Evolutionary conservation across 495 filamentous ascomycete genomes (phyloP), one percentile per base, ranked within the genome.

Genomic region (Neurospora hispaniola): DNA sequence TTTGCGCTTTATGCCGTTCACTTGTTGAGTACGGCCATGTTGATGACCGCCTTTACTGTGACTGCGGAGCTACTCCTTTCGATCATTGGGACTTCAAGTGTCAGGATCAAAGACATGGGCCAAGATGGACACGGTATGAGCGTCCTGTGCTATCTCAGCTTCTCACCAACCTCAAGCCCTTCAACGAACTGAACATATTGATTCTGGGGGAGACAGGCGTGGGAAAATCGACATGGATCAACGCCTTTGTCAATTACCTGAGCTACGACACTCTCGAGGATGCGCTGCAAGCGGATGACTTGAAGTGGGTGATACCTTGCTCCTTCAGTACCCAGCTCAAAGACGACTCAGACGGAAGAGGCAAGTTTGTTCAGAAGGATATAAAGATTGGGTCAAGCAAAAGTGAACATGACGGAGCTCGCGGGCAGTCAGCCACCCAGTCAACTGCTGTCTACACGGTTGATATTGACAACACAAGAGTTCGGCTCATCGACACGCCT

Each of bases 161-260:
- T 11, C 69, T 71, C 1, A 23, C 6, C 18, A 71, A 42, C 0
- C 38, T 81, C 4, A 39, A 76, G 16, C 69, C 74, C n/a, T 73
- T 73, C 27, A 75, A 81, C 3, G 72, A 80, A 5, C 35, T 83
- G 31, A 86, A 86, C 73, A 80, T 86, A 35, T 74, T 86, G 20
- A 82, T 86, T 20, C 76, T 85, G 5, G 84, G 84, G 1, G 83
- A 84, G 69, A 83, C 80, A 0, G 84, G 84, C 2, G 83, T 84
- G 3, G 82, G 84, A 0, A 85, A 84, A 73, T 84, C 83, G 5
- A 85, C 84, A 0, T 86, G 79, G 72, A 85, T 85, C 75, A 86
- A 86, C 69, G 82, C 82, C 0, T 83, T 85, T 42, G 79, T 81
- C 74, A 85, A 85, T 66, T 85, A 85, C 69, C 72, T 85, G 3